phyloP scores from a whole-genome alignment of 1,284 basidiomycete species.

The Volvariella volvacea region DNA sequence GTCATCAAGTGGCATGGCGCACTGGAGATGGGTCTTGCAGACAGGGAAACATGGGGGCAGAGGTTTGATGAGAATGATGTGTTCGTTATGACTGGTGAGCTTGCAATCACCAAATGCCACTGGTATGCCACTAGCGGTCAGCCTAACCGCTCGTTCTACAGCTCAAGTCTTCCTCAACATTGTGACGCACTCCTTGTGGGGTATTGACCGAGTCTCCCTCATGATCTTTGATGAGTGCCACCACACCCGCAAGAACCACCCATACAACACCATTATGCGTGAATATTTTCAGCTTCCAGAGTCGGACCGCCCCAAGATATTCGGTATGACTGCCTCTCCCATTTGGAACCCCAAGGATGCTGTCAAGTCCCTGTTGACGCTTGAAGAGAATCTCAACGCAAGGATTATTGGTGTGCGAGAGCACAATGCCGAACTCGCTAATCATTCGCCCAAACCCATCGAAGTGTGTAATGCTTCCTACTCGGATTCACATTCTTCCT shows the following conservation, averaged over 20 bases:
- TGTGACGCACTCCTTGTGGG: slow-evolving; percentile 74
- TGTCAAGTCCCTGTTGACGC: slow-evolving; percentile 44
- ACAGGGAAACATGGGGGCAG: slow-evolving; percentile 57
- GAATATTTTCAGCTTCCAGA: slow-evolving; percentile 55
- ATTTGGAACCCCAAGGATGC: slow-evolving; percentile 72
- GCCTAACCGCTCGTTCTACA: slow-evolving; percentile 19
- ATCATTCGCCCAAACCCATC: slow-evolving; percentile 54
- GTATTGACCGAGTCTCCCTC: slow-evolving; percentile 62
- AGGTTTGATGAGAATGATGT: slow-evolving; percentile 63
- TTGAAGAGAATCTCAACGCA: slow-evolving; percentile 68
- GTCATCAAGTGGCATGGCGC: slow-evolving; percentile 65
- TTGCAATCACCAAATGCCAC: neutral
- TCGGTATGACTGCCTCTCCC: slow-evolving; percentile 85
- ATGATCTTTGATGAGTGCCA: slow-evolving; percentile 83
- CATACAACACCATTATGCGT: slow-evolving; percentile 75
- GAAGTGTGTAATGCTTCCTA: slow-evolving; percentile 40
- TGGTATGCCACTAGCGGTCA: slow-evolving; percentile 4
- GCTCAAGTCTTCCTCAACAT: slow-evolving; percentile 79
- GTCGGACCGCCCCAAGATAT: slow-evolving; percentile 63
- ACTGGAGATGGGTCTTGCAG: slow-evolving; percentile 61
- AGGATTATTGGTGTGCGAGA: slow-evolving; percentile 68
- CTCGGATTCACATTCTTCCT: slow-evolving; percentile 1
- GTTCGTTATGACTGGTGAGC: slow-evolving; percentile 73
- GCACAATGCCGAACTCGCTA: slow-evolving; percentile 55
- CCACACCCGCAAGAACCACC: slow-evolving; percentile 72